Evolutionary conservation across 345 rosid genomes (phyloP).

Genomic region (Cardamine chenopodiifolia): DNA sequence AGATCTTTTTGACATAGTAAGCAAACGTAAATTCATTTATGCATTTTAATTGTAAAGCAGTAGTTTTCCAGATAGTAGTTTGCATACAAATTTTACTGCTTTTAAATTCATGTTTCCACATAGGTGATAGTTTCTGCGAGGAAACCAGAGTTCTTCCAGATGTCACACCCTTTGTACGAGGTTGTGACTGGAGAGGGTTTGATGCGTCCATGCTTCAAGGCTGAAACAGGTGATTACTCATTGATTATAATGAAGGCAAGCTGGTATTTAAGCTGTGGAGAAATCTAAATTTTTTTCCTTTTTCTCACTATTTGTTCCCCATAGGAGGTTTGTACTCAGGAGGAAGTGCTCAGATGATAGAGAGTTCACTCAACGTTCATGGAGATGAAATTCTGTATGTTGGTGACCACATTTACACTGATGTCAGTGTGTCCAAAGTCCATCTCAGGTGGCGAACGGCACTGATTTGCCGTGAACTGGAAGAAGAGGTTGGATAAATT

Average conservation of each 20-base stretch:
- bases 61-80: background rate
- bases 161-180: constrained; percentile 91
- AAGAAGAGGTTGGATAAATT: constrained; percentile 69
- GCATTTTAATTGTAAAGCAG: background rate
- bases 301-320: constrained; percentile 27
- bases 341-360: constrained; percentile 97
- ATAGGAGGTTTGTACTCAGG: constrained; percentile 90
- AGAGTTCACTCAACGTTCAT: constrained; percentile 78
- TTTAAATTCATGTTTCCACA: constrained; percentile 20
- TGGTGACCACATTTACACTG: constrained; percentile 96
- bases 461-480: constrained; percentile 87
- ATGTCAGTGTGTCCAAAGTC: constrained; percentile 91
- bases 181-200: constrained; percentile 95
- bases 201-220: constrained; percentile 97
- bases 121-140: constrained; percentile 96
- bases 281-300: background rate
- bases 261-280: background rate
- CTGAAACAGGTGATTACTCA: constrained; percentile 59
- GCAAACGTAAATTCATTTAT: constrained; percentile 29
- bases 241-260: constrained; percentile 24
- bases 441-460: constrained; percentile 97
- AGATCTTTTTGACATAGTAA: constrained; percentile 87
- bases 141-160: constrained; percentile 98
- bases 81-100: background rate
- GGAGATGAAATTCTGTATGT: constrained; percentile 97